Base-by-base conservation (phyloP, 2,329 filamentous ascomycete genomes). In the Ophiognomonia clavigignenti-juglandacearum region DNA sequence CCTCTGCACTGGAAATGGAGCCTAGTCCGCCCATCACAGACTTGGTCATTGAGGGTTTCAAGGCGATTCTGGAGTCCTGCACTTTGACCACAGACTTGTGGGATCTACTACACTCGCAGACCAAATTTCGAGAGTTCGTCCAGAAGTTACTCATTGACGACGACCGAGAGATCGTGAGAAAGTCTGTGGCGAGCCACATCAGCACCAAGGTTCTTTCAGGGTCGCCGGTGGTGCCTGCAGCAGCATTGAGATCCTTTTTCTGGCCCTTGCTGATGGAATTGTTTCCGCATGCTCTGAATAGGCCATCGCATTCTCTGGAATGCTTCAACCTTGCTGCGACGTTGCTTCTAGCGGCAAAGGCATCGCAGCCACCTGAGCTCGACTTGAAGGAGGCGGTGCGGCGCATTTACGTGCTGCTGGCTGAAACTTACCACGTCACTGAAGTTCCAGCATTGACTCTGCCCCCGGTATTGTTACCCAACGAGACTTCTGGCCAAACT, bases 211-310 rank as follows among this genome's bases (percentile, higher is more conserved):
- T 35, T 34, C 34, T 47, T 29, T 52, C 41, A 51, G 50, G 59
- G 48, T 52, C 56, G 50, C 53, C 56, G 5, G 53, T 54, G 13
- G 60, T 68, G 11, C 57, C 58, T 9, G 57, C 67, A 3, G 51
- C 61, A 3, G 65, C 68, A 11, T 71, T 77, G 45, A 64, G 68
- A 13, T 59, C 65, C 14, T 65, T 72, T 27, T 72, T 78, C 50
- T 78, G 75, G 74, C 69, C 73, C 2, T 52, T 70, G 8, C 53
- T 72, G 9, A 61, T 62, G 7, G 57, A 57, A 11, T 58, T 73
- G 23, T 56, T 74, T 6, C 63, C 61, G 14, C 57, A 59, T 40
- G 69, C 68, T 19, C 58, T 61, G 4, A 39, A 27, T 1, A 54
- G 59, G 45, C 60, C 67, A 10, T 47, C 43, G 6, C 61, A 64